phyloP scores from a whole-genome alignment of 352 stramenopile species.

The Globisporangium echinulatum region DNA sequence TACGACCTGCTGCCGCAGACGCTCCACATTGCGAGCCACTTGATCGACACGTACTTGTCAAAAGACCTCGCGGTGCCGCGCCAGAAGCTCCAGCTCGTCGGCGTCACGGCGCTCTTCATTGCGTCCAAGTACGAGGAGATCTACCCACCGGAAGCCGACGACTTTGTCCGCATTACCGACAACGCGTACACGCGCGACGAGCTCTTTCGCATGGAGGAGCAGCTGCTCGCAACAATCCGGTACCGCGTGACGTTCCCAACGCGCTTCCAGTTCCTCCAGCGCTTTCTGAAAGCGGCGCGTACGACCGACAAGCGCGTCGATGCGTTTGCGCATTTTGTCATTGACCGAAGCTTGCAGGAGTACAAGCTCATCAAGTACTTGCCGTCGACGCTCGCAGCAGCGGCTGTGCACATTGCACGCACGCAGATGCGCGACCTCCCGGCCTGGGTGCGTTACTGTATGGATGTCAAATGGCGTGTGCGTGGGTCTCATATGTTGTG shows the following conservation, averaged over 20 bases:
- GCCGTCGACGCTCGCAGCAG: conserved; percentile 95
- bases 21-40: conserved; percentile 76
- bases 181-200: conserved; percentile 89
- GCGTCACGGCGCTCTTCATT: conserved; percentile 94
- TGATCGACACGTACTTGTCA: conserved; percentile 80
- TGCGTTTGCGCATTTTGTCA: conserved; percentile 95
- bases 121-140: conserved; percentile 98
- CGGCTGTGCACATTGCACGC: conserved; percentile 95
- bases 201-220: conserved; percentile 78
- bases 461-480: not conserved
- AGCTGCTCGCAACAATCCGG: conserved; percentile 60
- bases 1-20: conserved; percentile 76
- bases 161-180: conserved; percentile 98
- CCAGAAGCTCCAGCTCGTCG: conserved; percentile 93
- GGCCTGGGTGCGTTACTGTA: conserved; percentile 47
- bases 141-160: conserved; percentile 88
- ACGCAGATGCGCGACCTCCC: conserved; percentile 71
- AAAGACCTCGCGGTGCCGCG: conserved; percentile 65
- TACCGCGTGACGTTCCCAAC: conserved; percentile 84
- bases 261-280: conserved; percentile 81
- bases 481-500: too few relatives aligned
- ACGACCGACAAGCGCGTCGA: conserved; percentile 68
- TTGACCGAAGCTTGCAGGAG: conserved; percentile 98
- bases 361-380: conserved; percentile 97
- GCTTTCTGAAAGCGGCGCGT: conserved; percentile 79